Evolutionary conservation across 305 asterid genomes (phyloP).

Genomic region (Solanum aculeatissimum): DNA sequence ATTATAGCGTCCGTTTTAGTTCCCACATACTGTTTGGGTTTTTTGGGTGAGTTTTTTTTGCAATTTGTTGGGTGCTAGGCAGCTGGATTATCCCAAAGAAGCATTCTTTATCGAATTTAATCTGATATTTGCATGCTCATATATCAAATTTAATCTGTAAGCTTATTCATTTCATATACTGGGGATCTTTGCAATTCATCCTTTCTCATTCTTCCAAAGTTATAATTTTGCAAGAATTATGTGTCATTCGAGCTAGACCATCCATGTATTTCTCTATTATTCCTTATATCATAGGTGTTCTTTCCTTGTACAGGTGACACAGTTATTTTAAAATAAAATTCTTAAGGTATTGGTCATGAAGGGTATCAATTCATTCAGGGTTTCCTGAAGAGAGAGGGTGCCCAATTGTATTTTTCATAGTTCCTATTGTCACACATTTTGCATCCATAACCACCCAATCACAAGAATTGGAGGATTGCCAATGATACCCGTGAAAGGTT

Average conservation of each 20-base stretch:
- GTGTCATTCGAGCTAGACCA: neutral
- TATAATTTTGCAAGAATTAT: neutral
- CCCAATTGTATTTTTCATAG: neutral
- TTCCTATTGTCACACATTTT: neutral
- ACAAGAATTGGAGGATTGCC: neutral
- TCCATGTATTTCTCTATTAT: neutral
- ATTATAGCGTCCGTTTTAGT: neutral
- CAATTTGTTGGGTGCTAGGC: neutral
- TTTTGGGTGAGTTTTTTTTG: neutral
- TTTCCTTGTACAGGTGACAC: neutral
- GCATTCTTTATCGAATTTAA: neutral
- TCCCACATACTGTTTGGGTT: neutral
- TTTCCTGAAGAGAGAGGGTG: neutral
- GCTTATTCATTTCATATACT: neutral
- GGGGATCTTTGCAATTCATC: neutral
- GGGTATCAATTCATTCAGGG: neutral
- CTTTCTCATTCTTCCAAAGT: neutral
- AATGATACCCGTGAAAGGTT: constrained; percentile 7
- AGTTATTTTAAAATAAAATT: neutral
- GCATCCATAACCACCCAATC: neutral
- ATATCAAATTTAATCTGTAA: neutral
- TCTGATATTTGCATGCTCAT: neutral
- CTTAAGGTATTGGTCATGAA: neutral
- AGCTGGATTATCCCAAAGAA: neutral
- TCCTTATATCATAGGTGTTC: neutral